phyloP scores from a whole-genome alignment of 352 stramenopile species.

The Phytophthora foliorum region DNA sequence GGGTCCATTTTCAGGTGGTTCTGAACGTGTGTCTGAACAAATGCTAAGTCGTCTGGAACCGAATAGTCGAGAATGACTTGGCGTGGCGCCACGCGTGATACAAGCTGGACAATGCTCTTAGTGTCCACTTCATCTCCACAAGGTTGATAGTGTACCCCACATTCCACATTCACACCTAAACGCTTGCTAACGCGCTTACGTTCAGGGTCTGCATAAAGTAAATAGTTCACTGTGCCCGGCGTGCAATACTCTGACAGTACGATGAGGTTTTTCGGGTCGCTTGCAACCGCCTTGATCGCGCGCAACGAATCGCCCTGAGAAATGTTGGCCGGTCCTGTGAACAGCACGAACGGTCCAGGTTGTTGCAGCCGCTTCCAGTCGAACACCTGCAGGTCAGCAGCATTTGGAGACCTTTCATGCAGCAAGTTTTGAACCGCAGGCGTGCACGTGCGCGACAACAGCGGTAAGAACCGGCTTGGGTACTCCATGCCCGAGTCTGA shows the following conservation, averaged over 20 bases:
- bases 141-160: conserved; percentile 87
- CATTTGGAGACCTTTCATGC: conserved; percentile 28
- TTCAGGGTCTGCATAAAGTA: conserved; percentile 80
- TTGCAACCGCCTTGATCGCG: conserved; percentile 69
- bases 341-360: conserved; percentile 77
- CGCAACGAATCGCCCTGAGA: conserved; percentile 74
- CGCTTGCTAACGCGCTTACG: conserved; percentile 77
- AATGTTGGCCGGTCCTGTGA: conserved; percentile 83
- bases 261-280: conserved; percentile 84
- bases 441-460: conserved; percentile 75
- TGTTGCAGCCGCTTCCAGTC: conserved; percentile 80
- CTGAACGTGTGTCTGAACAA: conserved; percentile 71
- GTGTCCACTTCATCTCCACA: conserved; percentile 87
- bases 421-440: conserved; percentile 47
- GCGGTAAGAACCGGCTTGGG: conserved; percentile 62
- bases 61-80: conserved; percentile 79
- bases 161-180: conserved; percentile 72
- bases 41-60: conserved; percentile 65
- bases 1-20: conserved; percentile 62
- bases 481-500: conserved; percentile 72
- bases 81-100: conserved; percentile 57
- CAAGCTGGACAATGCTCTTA: conserved; percentile 86
- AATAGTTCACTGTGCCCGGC: conserved; percentile 84
- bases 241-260: conserved; percentile 88
- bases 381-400: conserved; percentile 55